These are phyloP conservation scores for Eucalyptus victrix DNA, from an alignment of 345 rosid species.

Conservation along the genomic window DNA sequence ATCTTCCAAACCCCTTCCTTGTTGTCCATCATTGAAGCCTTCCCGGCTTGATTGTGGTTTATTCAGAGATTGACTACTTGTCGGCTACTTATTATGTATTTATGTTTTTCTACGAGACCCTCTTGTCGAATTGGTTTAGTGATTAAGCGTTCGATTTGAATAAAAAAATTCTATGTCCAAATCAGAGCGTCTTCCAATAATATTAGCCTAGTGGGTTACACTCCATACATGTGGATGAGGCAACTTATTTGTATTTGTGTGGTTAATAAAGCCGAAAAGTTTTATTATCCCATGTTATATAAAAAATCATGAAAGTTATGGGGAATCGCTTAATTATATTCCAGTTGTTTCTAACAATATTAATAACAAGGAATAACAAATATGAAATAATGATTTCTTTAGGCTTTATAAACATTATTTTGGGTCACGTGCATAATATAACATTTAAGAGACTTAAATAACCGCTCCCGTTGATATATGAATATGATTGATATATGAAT, in stretches of 20 bases:
- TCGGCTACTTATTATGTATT: too few relatives aligned
- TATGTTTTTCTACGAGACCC: too few relatives aligned
- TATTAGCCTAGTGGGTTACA: neutral
- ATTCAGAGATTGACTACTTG: too few relatives aligned
- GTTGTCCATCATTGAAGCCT: constrained; percentile 12
- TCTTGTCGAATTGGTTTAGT: too few relatives aligned
- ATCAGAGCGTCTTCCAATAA: neutral
- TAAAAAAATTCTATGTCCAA: neutral
- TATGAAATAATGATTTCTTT: neutral
- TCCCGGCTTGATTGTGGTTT: neutral
- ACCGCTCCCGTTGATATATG: neutral
- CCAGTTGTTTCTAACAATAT: neutral
- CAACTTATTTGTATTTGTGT: neutral
- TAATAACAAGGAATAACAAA: neutral
- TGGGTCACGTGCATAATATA: neutral
- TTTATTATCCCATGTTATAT: neutral
- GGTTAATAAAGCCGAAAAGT: neutral
- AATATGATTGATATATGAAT: too few relatives aligned
- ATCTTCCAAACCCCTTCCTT: constrained; percentile 2
- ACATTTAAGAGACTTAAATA: neutral
- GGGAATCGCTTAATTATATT: neutral
- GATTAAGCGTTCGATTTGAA: neutral
- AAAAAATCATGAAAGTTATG: neutral
- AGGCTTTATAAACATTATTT: neutral
- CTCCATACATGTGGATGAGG: neutral